Evolutionary conservation across 2,329 filamentous ascomycete genomes (phyloP).

Genomic region (Alternaria triticina): DNA sequence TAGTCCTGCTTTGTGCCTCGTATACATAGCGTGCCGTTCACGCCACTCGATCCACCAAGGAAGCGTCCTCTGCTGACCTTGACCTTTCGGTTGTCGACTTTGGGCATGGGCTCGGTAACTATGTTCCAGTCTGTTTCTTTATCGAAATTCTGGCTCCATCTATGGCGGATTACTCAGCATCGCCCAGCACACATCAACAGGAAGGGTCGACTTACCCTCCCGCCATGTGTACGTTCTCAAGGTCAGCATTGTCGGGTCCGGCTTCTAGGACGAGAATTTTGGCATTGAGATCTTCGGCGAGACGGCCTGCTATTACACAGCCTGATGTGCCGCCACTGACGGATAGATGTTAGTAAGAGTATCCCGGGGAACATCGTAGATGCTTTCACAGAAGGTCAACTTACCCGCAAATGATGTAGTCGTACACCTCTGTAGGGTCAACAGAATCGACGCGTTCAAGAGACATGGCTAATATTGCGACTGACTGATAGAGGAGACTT

Average conservation of each 20-base stretch:
- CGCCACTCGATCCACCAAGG: slow-evolving; percentile 58
- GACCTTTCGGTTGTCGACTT: slow-evolving; percentile 53
- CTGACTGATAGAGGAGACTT: background rate
- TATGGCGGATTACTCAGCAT: background rate
- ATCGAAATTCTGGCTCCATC: slow-evolving; percentile 56
- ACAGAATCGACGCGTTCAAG: slow-evolving; percentile 26
- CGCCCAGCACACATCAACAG: too few relatives aligned
- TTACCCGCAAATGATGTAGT: slow-evolving; percentile 39
- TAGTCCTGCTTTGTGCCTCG: slow-evolving; percentile 58
- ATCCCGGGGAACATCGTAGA: background rate
- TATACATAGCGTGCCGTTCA: slow-evolving; percentile 59
- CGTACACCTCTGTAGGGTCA: slow-evolving; percentile 25
- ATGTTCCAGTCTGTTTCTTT: slow-evolving; percentile 61
- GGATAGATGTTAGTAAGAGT: background rate
- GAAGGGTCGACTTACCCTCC: slow-evolving; percentile 54
- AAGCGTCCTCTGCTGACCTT: slow-evolving; percentile 59
- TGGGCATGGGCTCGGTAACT: slow-evolving; percentile 48
- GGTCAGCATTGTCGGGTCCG: slow-evolving; percentile 52
- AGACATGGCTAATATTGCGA: slow-evolving; percentile 15
- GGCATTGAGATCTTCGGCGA: slow-evolving; percentile 53
- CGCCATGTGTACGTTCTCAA: slow-evolving; percentile 60
- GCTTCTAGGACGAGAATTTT: slow-evolving; percentile 57
- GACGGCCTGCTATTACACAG: slow-evolving; percentile 57
- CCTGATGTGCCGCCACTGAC: slow-evolving; percentile 56
- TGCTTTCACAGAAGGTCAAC: background rate